Evolutionary conservation across 2,329 filamentous ascomycete species (phyloP).

Genomic region (Claviceps sp.): DNA sequence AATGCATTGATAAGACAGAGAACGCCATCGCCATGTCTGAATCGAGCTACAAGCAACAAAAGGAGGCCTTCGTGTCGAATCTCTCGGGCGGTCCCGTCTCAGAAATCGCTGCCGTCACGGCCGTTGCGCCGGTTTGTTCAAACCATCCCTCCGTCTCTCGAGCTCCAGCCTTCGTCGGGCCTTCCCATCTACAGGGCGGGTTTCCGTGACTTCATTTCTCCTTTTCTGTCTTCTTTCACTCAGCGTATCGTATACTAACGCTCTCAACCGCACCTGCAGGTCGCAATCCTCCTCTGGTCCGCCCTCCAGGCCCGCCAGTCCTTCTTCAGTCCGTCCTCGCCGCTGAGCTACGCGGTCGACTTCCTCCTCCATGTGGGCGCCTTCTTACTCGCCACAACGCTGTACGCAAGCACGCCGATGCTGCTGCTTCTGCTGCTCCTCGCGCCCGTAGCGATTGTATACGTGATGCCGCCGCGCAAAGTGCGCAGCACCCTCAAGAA

Average conservation of each 20-base stretch:
- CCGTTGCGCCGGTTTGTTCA: slow-evolving; percentile 61
- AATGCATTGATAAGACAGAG: background rate
- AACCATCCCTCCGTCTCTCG: background rate
- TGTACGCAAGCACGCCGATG: slow-evolving; percentile 64
- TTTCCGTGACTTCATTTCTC: background rate
- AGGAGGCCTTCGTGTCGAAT: slow-evolving; percentile 92
- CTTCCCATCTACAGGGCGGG: no score
- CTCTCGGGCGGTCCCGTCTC: slow-evolving; percentile 68
- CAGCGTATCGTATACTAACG: no score
- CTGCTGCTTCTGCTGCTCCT: slow-evolving; percentile 64
- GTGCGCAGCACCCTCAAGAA: slow-evolving; percentile 14
- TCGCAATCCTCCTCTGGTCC: slow-evolving; percentile 77
- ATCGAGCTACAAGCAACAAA: slow-evolving; percentile 70
- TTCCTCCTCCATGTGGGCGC: slow-evolving; percentile 76
- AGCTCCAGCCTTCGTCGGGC: background rate
- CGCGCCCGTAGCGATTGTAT: slow-evolving; percentile 53
- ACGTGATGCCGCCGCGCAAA: slow-evolving; percentile 34
- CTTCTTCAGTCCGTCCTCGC: slow-evolving; percentile 67
- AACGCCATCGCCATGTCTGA: slow-evolving; percentile 20
- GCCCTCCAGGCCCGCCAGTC: slow-evolving; percentile 70
- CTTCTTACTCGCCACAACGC: slow-evolving; percentile 71
- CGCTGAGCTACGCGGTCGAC: slow-evolving; percentile 58
- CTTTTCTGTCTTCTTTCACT: no score
- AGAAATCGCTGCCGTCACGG: slow-evolving; percentile 79
- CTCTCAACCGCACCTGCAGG: slow-evolving; percentile 31